Evolutionary conservation across 1,284 basidiomycete species (phyloP), one percentile per base, ranked within the genome.

Genomic region (Ustilago nuda): DNA sequence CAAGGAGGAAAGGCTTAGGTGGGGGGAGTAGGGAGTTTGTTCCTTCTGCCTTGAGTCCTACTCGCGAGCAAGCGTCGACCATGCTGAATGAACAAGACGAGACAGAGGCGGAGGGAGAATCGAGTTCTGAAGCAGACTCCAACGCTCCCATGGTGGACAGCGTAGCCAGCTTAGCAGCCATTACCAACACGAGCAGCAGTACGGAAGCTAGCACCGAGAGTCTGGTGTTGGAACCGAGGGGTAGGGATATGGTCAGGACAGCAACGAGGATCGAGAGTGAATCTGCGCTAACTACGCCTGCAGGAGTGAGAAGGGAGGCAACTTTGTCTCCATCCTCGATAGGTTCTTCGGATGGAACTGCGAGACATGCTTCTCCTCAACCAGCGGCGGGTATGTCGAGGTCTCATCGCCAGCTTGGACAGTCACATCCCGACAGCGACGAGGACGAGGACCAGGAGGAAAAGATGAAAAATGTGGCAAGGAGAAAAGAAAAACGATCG

Each of bases 241-340:
- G 76, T 3, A 52, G 76, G 33, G 76, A 79, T 39, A 79, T 79
- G 76, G 61, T 66, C 0, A 54, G 76, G 12, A 79, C 58, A 15
- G 72, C 76, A 11, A 67, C n/a, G 8, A 63, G 70, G 0, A 52
- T 73, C 23, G 70, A 66, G 27, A 48, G 60, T 32, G 50, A 37
- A 4, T 67, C 64, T 2, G 62, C 56, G 1, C 41, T 53, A 17
- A 53, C n/a, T 7, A 66, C 63, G 6, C 64, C 62, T 15, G 17
- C 32, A 8, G 54, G 8, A 8, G 17, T 27, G 2, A 32, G 35
- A 4, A 45, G 64, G 6, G 56, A 57, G 4, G 60, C 30, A 0
- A 56, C 65, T 1, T 51, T 37, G 5, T 67, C 67, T 19, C 50
- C 64, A 1, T 61, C 37, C 11, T 72, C 72, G 3, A 46, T 30